Percentiles rank a stretch among this genome's conserved stretches.
phyloP scores from a whole-genome alignment of 2,329 filamentous ascomycete species.

The Tympanopsis confertula region DNA sequence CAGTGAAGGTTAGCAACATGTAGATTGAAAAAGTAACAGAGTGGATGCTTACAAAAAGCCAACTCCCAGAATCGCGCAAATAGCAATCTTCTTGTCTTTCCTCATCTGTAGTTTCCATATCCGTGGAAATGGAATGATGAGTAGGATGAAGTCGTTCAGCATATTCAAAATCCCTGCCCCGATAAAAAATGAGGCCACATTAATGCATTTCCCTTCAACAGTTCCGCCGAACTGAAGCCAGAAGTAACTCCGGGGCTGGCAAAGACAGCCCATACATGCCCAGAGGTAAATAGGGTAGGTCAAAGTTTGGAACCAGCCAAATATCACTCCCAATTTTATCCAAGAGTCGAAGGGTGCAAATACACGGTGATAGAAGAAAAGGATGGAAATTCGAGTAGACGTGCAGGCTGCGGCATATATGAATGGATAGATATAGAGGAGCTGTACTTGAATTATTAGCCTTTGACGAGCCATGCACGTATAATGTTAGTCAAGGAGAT shows the following conservation, averaged over 20 bases:
- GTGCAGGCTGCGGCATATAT: not conserved
- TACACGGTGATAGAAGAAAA: not conserved
- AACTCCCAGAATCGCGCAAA: not conserved
- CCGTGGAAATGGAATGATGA: not conserved
- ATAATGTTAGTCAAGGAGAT: not conserved
- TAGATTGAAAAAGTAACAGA: not conserved
- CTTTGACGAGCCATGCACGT: not conserved
- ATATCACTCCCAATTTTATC: not conserved
- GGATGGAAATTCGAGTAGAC: not conserved
- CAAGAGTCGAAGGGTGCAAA: not conserved
- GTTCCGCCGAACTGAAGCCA: not conserved
- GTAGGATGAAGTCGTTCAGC: not conserved
- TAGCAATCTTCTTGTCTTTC: not conserved
- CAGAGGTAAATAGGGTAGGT: not conserved
- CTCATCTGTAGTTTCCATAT: not conserved
- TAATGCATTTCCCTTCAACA: not conserved
- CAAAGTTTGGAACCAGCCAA: not conserved
- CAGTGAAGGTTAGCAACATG: not conserved
- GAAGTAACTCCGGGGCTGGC: not conserved
- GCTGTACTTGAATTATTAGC: not conserved
- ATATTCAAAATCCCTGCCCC: not conserved
- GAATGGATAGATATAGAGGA: not conserved
- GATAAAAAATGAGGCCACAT: not conserved
- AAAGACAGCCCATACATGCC: not conserved
- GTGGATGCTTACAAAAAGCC: not conserved